Conservation (phyloP, 2,329 filamentous ascomycete species). For the Chaetoscypha palmicola region DNA sequence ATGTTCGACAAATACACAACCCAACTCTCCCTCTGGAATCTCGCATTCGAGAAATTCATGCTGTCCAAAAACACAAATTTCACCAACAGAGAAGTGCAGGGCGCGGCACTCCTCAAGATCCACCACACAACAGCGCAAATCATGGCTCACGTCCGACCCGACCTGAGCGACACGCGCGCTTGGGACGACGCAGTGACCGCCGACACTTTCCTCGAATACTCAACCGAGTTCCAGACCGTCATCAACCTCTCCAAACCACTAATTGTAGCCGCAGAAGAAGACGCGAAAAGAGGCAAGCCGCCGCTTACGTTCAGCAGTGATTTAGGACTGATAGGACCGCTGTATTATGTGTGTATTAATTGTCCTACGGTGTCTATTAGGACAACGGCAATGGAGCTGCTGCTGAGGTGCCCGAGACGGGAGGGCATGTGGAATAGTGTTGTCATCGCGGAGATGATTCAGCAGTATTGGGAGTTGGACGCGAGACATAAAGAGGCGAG, state of each 20-base stretch:
- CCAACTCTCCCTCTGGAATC: constrained; percentile 19
- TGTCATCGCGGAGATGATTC: constrained; percentile 15
- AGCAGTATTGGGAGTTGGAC: constrained; percentile 23
- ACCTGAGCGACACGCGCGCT: constrained; percentile 10
- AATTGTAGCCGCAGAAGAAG: constrained; percentile 23
- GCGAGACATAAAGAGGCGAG: too few species aligned
- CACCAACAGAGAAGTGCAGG: constrained; percentile 22
- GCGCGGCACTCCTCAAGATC: constrained; percentile 28
- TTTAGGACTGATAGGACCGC: constrained; percentile 25
- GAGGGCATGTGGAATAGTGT: constrained; percentile 30
- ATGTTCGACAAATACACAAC: constrained; percentile 13
- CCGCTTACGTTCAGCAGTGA: constrained; percentile 25
- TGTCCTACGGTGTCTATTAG: constrained; percentile 11
- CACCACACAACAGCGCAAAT: constrained; percentile 22
- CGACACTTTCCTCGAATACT: constrained; percentile 7
- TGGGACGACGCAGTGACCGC: constrained; percentile 15
- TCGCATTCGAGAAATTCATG: constrained; percentile 25
- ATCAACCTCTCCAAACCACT: constrained; percentile 23
- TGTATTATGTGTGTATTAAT: constrained; percentile 25
- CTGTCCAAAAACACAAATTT: constrained; percentile 14
- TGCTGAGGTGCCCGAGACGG: constrained; percentile 20
- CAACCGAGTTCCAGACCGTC: constrained; percentile 17
- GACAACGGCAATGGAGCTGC: constrained; percentile 20
- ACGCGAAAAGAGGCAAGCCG: constrained; percentile 19
- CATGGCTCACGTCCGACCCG: constrained; percentile 17